phyloP scores from a whole-genome alignment of 208 protist genomes.

The Acanthamoeba royreba region DNA sequence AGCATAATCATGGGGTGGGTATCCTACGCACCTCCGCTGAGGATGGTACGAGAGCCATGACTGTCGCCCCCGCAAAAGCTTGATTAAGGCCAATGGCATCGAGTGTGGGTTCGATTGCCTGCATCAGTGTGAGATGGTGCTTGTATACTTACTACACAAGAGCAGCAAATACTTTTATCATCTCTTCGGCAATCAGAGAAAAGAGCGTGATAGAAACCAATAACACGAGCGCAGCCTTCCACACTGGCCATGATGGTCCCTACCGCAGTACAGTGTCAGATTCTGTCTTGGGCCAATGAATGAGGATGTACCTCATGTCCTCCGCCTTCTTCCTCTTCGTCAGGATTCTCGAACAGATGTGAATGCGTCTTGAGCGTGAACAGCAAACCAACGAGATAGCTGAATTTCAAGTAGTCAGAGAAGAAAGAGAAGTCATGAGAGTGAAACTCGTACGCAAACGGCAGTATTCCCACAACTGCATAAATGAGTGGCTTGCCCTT shows the following conservation, averaged over 20 bases:
- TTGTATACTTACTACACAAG: neutral
- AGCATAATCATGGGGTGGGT: neutral
- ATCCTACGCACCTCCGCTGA: constrained; percentile 58
- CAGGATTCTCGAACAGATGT: constrained; percentile 56
- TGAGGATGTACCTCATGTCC: neutral
- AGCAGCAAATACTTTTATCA: constrained; percentile 4
- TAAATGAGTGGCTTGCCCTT: constrained; percentile 61
- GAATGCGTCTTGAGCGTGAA: constrained; percentile 80
- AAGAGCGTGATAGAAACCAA: constrained; percentile 53
- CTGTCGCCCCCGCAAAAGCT: constrained; percentile 70
- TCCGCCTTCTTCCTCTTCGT: constrained; percentile 48
- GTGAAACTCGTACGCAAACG: constrained; percentile 67
- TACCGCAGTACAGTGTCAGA: too few species aligned
- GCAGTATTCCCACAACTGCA: constrained; percentile 57
- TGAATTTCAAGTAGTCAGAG: constrained; percentile 55
- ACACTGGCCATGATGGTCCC: constrained; percentile 61
- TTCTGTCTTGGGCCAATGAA: neutral
- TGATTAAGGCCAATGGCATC: constrained; percentile 62
- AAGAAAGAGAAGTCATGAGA: neutral
- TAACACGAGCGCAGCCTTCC: constrained; percentile 62
- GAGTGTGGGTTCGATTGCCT: constrained; percentile 63
- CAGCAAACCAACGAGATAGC: constrained; percentile 75
- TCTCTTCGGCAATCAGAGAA: constrained; percentile 44
- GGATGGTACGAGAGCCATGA: constrained; percentile 72
- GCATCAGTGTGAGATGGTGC: neutral